phyloP scores from a whole-genome alignment of 1,139 yeast species.

The Sugiyamaella sp. region DNA sequence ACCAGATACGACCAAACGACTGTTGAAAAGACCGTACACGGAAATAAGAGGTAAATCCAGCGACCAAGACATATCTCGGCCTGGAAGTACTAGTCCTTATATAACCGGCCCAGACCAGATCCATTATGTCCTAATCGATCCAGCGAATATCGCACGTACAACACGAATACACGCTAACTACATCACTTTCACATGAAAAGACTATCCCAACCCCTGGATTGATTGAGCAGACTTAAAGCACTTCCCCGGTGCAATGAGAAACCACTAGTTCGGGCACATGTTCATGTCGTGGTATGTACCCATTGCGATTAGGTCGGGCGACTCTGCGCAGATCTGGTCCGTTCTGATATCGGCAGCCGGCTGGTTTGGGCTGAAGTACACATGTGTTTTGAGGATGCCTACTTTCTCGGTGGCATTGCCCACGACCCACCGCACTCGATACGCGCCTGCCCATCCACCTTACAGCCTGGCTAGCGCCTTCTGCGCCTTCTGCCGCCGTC shows the following conservation, averaged over 20 bases:
- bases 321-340: background rate
- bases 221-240: background rate
- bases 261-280: slow-evolving; percentile 17
- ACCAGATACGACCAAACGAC: background rate
- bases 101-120: background rate
- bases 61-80: background rate
- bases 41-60: background rate
- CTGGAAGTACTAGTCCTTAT: background rate
- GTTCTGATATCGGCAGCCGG: background rate
- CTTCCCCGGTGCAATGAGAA: background rate
- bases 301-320: slow-evolving; percentile 5
- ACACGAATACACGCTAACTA: background rate
- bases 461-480: background rate
- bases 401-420: no score
- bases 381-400: slow-evolving; percentile 3
- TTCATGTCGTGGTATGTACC: slow-evolving; percentile 7
- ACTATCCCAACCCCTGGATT: slow-evolving; percentile 4
- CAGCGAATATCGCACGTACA: no score
- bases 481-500: background rate
- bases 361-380: background rate
- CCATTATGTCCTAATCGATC: background rate
- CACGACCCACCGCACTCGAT: no score
- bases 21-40: background rate
- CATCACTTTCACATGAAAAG: slow-evolving; percentile 7
- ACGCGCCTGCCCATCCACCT: background rate